Base-by-base conservation (phyloP, 148 eudicot species). In the Persicaria tinctoria region DNA sequence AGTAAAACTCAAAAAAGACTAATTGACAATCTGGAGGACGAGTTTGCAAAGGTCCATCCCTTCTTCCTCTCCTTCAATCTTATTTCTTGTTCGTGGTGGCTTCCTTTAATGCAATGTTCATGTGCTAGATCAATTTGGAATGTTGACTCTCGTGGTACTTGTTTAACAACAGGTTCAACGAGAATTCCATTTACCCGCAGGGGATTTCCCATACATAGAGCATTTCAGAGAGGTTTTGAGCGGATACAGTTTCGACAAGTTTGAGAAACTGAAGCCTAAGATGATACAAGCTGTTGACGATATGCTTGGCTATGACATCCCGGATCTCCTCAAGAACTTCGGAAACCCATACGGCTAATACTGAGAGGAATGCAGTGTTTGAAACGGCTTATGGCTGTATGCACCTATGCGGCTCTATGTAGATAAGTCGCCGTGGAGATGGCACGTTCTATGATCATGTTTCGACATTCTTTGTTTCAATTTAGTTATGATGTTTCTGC, bases 241-340 rank as follows among this genome's bases (percentile, higher is more conserved):
- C n/a, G 82, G 83, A 11, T 91, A 91, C 62, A 93, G 82, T 76
- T 86, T 93, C 45, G 97, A 91, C 73, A 89, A 89, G 68, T 93
- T 93, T 54, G 98, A 93, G 82, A 93, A 91, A 74, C 50, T 93
- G 90, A 93, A 91, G 84, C 93, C 97, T 13, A 93, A 91, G 78
- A 86, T 93, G 93, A 89, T 93, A 76, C 94, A 90, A 83, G 84
- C 86, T 23, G 90, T 90, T 9, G 98, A 93, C 77, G 96, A 90
- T 75, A 93, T 93, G 98, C 92, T 93, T 53, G 96, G 89, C 5
- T 80, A 89, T 77, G 98, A 93, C 74, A 93, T 93, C 50, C 97
- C 98, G 0, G 94, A 93, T 72, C 89, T 93, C 16, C 80, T 93
- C 70, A 93, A 89, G 79, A 93, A 86, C 51, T 91, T 93, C 72